Percentiles rank a stretch among this genome's conserved stretches.
These are phyloP conservation scores for Phytophthora foliorum DNA, from an alignment of 352 stramenopile genomes.

Conservation along the genomic window DNA sequence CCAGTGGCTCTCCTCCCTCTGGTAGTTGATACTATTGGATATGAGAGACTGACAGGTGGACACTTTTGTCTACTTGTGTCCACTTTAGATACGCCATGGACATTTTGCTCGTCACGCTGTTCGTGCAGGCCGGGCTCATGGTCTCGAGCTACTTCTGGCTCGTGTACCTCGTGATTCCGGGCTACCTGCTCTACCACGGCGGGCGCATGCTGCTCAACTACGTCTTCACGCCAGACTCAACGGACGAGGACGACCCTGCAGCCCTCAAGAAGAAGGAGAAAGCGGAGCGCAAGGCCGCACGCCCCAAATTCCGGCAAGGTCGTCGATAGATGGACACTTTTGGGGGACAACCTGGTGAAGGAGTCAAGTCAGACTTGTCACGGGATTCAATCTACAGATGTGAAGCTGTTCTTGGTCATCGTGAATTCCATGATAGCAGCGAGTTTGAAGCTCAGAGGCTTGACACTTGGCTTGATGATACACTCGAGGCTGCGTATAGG, in stretches of 20 bases:
- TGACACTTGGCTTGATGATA: neutral
- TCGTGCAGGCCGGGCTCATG: constrained; percentile 79
- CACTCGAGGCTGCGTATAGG: neutral
- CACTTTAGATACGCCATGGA: constrained; percentile 84
- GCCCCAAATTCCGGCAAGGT: constrained; percentile 53
- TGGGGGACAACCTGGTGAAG: neutral
- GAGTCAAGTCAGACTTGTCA: neutral
- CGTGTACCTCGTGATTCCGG: constrained; percentile 83
- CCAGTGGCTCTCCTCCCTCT: constrained; percentile 12
- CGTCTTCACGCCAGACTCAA: constrained; percentile 75
- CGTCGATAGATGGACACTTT: constrained; percentile 45
- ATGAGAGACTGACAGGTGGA: constrained; percentile 27
- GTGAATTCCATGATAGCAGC: too few relatives aligned
- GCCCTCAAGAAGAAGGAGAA: constrained; percentile 83
- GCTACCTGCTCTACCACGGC: constrained; percentile 84
- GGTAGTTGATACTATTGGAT: constrained; percentile 21
- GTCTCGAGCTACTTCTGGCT: constrained; percentile 92
- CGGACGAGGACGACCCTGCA: constrained; percentile 64
- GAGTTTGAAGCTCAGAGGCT: too few relatives aligned
- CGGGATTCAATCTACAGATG: constrained; percentile 28
- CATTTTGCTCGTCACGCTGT: constrained; percentile 83
- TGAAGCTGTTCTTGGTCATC: neutral
- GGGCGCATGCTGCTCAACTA: constrained; percentile 84
- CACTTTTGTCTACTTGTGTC: neutral
- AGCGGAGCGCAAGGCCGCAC: constrained; percentile 67